Base-by-base conservation (phyloP, 129 eudicot species). In the Chrysanthemum seticuspe region DNA sequence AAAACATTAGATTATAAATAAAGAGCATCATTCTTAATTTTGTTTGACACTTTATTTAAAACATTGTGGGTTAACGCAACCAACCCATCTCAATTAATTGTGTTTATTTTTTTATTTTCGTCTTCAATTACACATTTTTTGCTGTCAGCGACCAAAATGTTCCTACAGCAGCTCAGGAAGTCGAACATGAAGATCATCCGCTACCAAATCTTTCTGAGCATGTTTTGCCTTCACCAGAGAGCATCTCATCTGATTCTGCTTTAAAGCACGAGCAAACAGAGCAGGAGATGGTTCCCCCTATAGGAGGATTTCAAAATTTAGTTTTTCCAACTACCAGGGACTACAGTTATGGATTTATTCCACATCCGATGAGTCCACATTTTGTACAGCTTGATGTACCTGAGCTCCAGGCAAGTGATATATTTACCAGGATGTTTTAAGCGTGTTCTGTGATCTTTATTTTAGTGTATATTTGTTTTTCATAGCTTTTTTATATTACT, bases 321-420 rank as follows among this genome's bases (percentile, higher is more conserved):
- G 64, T 78, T 73, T 66, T 84, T 67, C 89, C 79, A 52, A 54
- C 83, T 67, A 19, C 80, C 16, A 76, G 86, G 55, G 86, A 80
- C 72, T 86, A 84, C 68, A 58, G 72, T 47, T 85, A 73, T 73
- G 82, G 86, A 58, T 76, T 64, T 83, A 56, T 81, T 78, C 90
- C 86, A 13, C 85, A 83, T 10, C 13, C 79, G 64, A 15, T 76
- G 48, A 90, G 85, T 47, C 75, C 86, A 50, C 85, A 79, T 31
- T 76, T 74, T 77, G 80, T 83, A 45, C 88, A 79, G 19, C 61
- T 73, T 68, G 90, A 82, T 76, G 83, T 79, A 70, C 79, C 79
- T 68, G 88, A 87, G 67, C 82, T 67, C 48, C 90, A 85, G 87
- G 88, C 82, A 81, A 71, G 84, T 78, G 66, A 31, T 69, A 19